Conservation (phyloP, 495 filamentous ascomycete species). For the Aspergillus egyptiacus region DNA sequence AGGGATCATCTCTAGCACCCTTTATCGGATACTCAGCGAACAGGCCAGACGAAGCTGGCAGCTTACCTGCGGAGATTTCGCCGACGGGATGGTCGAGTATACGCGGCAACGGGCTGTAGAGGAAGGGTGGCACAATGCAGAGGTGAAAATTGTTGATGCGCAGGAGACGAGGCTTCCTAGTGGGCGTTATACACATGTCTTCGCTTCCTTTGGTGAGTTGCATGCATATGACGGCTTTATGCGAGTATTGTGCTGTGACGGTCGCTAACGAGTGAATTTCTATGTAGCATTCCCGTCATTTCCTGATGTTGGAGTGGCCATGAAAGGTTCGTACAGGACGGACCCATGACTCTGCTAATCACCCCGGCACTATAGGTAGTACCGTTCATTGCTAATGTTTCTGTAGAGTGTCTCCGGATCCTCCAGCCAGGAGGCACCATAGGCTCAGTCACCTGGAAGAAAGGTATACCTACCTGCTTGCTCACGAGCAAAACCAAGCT, state of each 20-base stretch:
- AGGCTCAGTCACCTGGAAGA: slow-evolving; percentile 33
- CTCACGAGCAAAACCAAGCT: no score
- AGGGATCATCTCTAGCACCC: slow-evolving; percentile 29
- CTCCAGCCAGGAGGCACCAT: slow-evolving; percentile 33
- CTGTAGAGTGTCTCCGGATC: slow-evolving; percentile 30
- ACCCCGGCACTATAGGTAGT: no score
- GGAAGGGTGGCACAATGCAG: slow-evolving; percentile 30
- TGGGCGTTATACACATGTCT: slow-evolving; percentile 28
- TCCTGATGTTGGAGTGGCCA: slow-evolving; percentile 20
- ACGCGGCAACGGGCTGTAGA: slow-evolving; percentile 20
- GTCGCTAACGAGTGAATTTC: background rate
- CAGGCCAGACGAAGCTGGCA: slow-evolving; percentile 19
- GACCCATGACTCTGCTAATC: no score
- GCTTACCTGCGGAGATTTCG: slow-evolving; percentile 36
- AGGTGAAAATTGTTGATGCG: slow-evolving; percentile 30
- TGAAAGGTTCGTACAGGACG: slow-evolving; percentile 29
- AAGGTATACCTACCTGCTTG: slow-evolving; percentile 18
- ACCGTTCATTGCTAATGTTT: no score
- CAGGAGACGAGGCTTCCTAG: slow-evolving; percentile 26
- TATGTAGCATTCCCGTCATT: slow-evolving; percentile 25
- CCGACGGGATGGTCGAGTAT: slow-evolving; percentile 28
- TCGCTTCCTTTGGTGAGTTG: slow-evolving; percentile 31
- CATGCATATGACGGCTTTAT: no score
- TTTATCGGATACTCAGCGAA: slow-evolving; percentile 22
- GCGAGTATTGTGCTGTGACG: no score